Evolutionary conservation across 768 basidiomycete genomes (phyloP).

Genomic region (Daedaleopsis sinensis): DNA sequence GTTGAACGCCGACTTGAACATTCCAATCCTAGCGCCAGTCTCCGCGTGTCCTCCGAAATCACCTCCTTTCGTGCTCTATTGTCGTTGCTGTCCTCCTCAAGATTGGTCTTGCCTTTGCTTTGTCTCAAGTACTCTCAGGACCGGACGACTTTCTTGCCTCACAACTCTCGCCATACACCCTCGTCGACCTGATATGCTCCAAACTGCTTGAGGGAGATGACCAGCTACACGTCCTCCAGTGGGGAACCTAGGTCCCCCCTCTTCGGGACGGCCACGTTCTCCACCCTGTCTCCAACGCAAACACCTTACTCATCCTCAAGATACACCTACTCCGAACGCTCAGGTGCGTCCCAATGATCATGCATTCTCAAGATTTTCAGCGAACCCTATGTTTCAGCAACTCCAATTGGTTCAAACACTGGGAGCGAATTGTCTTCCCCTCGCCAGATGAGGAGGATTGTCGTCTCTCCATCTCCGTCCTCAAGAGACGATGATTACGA

Average conservation of each 20-base stretch:
- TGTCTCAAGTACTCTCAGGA: neutral
- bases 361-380: neutral
- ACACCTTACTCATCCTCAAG: constrained; percentile 63
- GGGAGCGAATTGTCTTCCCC: constrained; percentile 50
- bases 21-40: neutral
- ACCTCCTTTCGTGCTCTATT: neutral
- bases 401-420: constrained; percentile 49
- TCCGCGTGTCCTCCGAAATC: neutral
- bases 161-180: neutral
- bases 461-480: constrained; percentile 54
- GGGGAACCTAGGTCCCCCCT: constrained; percentile 57
- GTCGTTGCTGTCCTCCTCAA: neutral
- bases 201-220: constrained; percentile 32
- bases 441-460: constrained; percentile 53
- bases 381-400: constrained; percentile 34
- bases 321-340: constrained; percentile 56
- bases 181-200: constrained; percentile 5
- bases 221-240: constrained; percentile 37
- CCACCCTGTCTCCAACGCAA: constrained; percentile 52
- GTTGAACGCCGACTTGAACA: constrained; percentile 24
- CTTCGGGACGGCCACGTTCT: constrained; percentile 62
- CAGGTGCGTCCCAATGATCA: constrained; percentile 43
- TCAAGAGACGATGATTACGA: constrained; percentile 54
- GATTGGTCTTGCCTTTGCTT: neutral
- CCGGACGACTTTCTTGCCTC: neutral